phyloP scores from a whole-genome alignment of 345 rosid genomes.

The Lenwebbia sp. region DNA sequence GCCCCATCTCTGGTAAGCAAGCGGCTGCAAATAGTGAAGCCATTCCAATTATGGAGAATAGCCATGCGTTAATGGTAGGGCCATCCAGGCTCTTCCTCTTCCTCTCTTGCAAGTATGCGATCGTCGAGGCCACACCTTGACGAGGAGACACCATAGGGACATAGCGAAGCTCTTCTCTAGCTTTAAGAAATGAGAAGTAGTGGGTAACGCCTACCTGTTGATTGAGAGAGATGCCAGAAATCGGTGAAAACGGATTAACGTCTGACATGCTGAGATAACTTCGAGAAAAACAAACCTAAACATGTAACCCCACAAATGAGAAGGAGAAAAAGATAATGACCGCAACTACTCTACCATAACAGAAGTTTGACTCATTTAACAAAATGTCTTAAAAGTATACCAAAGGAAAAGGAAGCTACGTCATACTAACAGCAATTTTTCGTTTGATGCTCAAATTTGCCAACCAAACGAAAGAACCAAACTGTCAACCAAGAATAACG shows the following conservation, averaged over 20 bases:
- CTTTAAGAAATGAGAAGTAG: constrained; percentile 82
- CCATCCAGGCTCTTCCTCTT: constrained; percentile 60
- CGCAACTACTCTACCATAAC: background rate
- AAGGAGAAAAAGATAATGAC: background rate
- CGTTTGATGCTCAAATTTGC: background rate
- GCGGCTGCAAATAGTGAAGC: constrained; percentile 28
- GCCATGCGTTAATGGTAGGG: constrained; percentile 54
- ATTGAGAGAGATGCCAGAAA: background rate
- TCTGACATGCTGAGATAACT: background rate
- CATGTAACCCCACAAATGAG: background rate
- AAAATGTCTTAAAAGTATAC: background rate
- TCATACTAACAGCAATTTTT: background rate
- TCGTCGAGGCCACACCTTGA: constrained; percentile 87
- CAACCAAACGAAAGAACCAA: background rate
- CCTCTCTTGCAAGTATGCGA: constrained; percentile 64
- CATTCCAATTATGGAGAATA: constrained; percentile 43
- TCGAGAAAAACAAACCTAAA: background rate
- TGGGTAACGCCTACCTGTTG: constrained; percentile 84
- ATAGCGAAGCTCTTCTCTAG: constrained; percentile 84
- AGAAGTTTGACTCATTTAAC: background rate
- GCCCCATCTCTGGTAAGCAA: constrained; percentile 61
- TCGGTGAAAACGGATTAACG: background rate
- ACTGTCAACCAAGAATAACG: background rate
- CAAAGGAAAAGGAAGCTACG: background rate
- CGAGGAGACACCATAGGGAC: constrained; percentile 67